Percentiles rank a stretch among this genome's conserved stretches.
These are phyloP conservation scores for Corynespora cassiicola DNA, from an alignment of 2,329 filamentous ascomycete species.

Conservation along the genomic window DNA sequence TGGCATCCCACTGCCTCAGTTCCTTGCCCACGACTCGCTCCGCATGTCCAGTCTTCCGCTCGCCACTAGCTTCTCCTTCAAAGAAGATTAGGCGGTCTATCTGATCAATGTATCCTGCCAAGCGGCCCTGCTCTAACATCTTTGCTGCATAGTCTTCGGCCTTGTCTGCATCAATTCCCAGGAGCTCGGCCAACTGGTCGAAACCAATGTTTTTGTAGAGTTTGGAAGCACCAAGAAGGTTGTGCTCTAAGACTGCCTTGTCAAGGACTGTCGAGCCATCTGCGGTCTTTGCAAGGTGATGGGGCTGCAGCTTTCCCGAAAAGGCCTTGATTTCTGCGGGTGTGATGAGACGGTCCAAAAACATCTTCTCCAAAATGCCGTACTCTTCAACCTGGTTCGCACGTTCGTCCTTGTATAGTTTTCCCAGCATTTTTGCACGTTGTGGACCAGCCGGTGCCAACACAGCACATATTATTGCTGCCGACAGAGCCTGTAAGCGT, in stretches of 20 bases:
- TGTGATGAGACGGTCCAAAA: conserved; percentile 83
- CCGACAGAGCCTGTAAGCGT: conserved; percentile 80
- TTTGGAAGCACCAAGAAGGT: conserved; percentile 81
- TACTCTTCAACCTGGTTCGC: conserved; percentile 78
- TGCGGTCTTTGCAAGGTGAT: conserved; percentile 87
- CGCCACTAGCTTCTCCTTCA: conserved; percentile 74
- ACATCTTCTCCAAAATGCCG: conserved; percentile 95
- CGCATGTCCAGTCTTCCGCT: conserved; percentile 70
- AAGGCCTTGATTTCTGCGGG: conserved; percentile 87
- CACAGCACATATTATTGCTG: conserved; percentile 90
- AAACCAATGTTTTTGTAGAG: conserved; percentile 60
- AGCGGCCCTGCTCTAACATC: conserved; percentile 94
- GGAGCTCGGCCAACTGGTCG: conserved; percentile 74
- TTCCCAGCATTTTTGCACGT: conserved; percentile 78
- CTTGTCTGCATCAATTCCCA: conserved; percentile 79
- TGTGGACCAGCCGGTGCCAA: conserved; percentile 89
- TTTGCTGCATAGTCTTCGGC: conserved; percentile 90
- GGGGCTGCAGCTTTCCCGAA: conserved; percentile 77
- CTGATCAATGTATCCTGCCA: conserved; percentile 92
- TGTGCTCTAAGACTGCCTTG: conserved; percentile 95
- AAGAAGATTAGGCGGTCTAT: conserved; percentile 90
- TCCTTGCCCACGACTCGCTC: conserved; percentile 68
- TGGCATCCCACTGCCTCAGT: conserved; percentile 85
- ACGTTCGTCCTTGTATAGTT: conserved; percentile 93
- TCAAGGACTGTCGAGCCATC: conserved; percentile 93